Conservation (phyloP, 2,329 filamentous ascomycete species). For the Pseudomassariella vexata region DNA sequence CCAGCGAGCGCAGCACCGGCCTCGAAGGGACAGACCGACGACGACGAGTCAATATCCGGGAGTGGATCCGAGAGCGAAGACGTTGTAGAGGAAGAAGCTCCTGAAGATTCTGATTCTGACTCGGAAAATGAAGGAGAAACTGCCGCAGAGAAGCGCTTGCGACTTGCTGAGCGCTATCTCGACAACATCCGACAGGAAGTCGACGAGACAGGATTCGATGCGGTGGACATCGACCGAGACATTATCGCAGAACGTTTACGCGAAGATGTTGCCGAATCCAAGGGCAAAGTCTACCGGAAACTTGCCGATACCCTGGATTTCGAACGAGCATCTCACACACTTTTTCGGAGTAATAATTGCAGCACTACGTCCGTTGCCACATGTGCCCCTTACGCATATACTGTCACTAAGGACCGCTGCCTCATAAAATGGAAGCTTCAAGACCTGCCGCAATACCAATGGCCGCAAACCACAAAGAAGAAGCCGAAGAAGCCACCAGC, state of each 20-base stretch:
- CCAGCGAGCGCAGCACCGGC: slow-evolving; percentile 32
- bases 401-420: slow-evolving; percentile 76
- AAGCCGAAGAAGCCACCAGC: slow-evolving; percentile 53
- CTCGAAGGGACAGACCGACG: slow-evolving; percentile 43
- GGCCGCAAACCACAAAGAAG: slow-evolving; percentile 50
- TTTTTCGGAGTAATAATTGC: slow-evolving; percentile 74
- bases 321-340: slow-evolving; percentile 57
- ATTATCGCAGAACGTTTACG: slow-evolving; percentile 84
- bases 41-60: slow-evolving; percentile 79
- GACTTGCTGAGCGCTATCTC: slow-evolving; percentile 86
- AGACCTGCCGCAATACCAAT: slow-evolving; percentile 55
- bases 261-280: slow-evolving; percentile 87
- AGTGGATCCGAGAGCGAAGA: slow-evolving; percentile 70
- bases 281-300: slow-evolving; percentile 81
- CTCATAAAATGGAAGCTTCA: slow-evolving; percentile 88
- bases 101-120: slow-evolving; percentile 41
- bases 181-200: slow-evolving; percentile 82
- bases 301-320: slow-evolving; percentile 72
- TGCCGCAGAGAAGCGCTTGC: slow-evolving; percentile 77
- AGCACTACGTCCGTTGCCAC: slow-evolving; percentile 75
- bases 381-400: slow-evolving; percentile 78
- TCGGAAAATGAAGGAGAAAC: slow-evolving; percentile 82
- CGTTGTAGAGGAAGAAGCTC: slow-evolving; percentile 39
- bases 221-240: slow-evolving; percentile 87
- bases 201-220: slow-evolving; percentile 83